phyloP scores from a whole-genome alignment of 805 yeast species.

The Maudiozyma pseudohumilis region DNA sequence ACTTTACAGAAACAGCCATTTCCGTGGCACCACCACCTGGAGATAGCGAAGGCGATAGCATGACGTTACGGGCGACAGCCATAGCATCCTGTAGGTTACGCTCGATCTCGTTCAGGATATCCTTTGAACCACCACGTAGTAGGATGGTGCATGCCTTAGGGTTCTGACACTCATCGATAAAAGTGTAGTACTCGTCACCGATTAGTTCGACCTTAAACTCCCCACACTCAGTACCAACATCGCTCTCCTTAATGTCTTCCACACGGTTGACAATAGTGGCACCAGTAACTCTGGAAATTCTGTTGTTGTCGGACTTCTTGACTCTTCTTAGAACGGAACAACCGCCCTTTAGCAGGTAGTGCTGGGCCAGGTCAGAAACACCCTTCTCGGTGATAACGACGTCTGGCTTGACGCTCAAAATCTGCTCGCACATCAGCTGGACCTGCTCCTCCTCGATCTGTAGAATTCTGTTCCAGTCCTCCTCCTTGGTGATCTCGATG shows the following conservation, averaged over 20 bases:
- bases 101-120: conserved; percentile 90
- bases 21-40: conserved; percentile 99
- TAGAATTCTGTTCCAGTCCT: conserved; percentile 89
- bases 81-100: conserved; percentile 96
- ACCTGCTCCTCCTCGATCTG: conserved; percentile 98
- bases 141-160: conserved; percentile 92
- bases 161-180: conserved; percentile 63
- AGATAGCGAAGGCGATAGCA: conserved; percentile 85
- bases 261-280: conserved; percentile 94
- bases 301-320: conserved; percentile 88
- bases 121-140: conserved; percentile 94
- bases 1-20: conserved; percentile 88
- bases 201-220: conserved; percentile 85
- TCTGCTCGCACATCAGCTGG: conserved; percentile 71
- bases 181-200: conserved; percentile 95
- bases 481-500: conserved; percentile 91
- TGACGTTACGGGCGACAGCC: conserved; percentile 93
- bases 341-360: conserved; percentile 85
- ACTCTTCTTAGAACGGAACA: conserved; percentile 90
- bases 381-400: conserved; percentile 97
- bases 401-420: conserved; percentile 80
- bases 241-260: conserved; percentile 86
- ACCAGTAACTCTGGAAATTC: conserved; percentile 95
- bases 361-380: conserved; percentile 95
- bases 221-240: conserved; percentile 84